Evolutionary conservation across 140 eudicot genomes (phyloP).

Genomic region (Erigeron philadelphicus): DNA sequence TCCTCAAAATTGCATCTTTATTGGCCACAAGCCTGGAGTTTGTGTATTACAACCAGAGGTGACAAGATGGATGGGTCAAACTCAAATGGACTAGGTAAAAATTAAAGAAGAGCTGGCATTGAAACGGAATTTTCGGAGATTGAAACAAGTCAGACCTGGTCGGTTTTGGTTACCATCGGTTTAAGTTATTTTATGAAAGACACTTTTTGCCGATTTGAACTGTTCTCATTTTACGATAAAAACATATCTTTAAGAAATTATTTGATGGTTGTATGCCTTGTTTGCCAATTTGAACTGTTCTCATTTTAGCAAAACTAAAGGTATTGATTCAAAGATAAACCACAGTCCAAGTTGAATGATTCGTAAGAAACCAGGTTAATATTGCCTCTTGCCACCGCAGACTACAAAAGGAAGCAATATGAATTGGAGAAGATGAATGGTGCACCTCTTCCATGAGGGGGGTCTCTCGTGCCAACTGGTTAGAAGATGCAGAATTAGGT

Average conservation of each 20-base stretch:
- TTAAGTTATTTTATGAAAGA: too few species aligned
- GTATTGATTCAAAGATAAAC: background rate
- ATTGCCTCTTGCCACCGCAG: conserved; percentile 6
- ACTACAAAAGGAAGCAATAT: background rate
- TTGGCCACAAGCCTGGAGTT: too few species aligned
- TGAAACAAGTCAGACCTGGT: background rate
- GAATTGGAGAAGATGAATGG: background rate
- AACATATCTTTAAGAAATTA: too few species aligned
- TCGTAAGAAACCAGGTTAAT: background rate
- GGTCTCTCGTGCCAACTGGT: conserved; percentile 70
- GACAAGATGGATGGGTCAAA: too few species aligned
- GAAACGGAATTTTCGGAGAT: background rate
- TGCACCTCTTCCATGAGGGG: conserved; percentile 80
- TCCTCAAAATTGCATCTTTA: background rate
- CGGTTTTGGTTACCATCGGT: background rate
- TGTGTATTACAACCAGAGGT: too few species aligned
- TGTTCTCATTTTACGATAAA: too few species aligned
- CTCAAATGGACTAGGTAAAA: background rate
- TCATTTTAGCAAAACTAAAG: background rate
- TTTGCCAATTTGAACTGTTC: background rate
- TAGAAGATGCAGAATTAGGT: conserved; percentile 66
- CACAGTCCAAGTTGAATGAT: background rate
- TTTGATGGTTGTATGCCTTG: too few species aligned
- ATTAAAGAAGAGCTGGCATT: background rate
- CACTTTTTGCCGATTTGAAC: too few species aligned